phyloP scores from a whole-genome alignment of 345 rosid species.

The Syzygium jambos region DNA sequence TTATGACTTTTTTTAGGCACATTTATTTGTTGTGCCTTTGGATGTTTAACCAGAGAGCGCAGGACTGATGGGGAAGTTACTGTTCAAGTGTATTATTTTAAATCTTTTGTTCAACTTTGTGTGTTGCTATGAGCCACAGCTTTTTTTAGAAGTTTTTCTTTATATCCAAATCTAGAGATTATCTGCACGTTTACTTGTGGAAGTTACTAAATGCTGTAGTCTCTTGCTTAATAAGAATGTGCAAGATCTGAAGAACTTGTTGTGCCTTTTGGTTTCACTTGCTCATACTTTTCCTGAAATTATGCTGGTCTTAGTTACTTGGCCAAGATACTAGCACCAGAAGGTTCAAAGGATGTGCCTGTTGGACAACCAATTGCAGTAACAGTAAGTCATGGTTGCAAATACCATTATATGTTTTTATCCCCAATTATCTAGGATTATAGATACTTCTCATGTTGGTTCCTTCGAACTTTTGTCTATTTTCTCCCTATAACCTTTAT shows the following conservation, averaged over 20 bases:
- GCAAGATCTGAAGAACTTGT: not conserved
- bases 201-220: not conserved
- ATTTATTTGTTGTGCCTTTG: not conserved
- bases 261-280: not conserved
- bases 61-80: not conserved
- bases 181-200: not conserved
- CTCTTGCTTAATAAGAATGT: not conserved
- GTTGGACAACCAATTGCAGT: conserved; percentile 62
- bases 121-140: not conserved
- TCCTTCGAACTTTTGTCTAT: not conserved
- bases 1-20: too few relatives aligned
- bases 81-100: not conserved
- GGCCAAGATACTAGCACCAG: conserved; percentile 62
- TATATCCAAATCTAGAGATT: not conserved
- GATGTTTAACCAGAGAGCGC: not conserved
- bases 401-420: not conserved
- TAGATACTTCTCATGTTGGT: not conserved
- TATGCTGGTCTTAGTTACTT: conserved; percentile 33
- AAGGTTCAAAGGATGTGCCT: conserved; percentile 63
- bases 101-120: not conserved
- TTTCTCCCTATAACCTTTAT: not conserved
- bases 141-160: not conserved
- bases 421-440: not conserved
- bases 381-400: conserved; percentile 31
- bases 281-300: not conserved